Percentiles rank a stretch among this genome's conserved stretches.
Evolutionary conservation across 345 rosid species (phyloP).

Genomic region (Hibiscus tridactylites): DNA sequence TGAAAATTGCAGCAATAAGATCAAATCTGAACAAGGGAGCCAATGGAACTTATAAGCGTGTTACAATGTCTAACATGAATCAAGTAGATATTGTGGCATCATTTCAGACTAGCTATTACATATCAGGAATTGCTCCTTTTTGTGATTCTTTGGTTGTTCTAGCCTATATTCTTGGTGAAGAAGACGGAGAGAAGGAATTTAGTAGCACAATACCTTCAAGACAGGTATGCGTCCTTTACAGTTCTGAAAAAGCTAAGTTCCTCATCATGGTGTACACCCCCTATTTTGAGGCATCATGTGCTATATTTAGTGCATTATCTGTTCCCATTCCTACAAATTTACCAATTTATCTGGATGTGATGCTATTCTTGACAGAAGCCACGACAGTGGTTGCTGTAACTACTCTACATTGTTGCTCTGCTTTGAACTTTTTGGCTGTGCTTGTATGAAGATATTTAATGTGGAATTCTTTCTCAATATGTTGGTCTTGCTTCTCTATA

Average conservation of each 20-base stretch:
- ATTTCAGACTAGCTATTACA: constrained; percentile 92
- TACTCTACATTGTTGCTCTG: not conserved
- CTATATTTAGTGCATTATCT: not conserved
- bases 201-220: constrained; percentile 59
- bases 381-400: not conserved
- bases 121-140: constrained; percentile 99
- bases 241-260: not conserved
- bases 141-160: constrained; percentile 96
- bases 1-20: constrained; percentile 87
- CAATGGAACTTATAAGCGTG: constrained; percentile 57
- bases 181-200: constrained; percentile 70
- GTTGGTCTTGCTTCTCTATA: not conserved
- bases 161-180: constrained; percentile 73
- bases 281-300: not conserved
- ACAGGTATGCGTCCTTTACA: constrained; percentile 48
- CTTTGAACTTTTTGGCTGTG: not conserved
- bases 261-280: not conserved
- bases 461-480: not conserved
- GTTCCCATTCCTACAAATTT: not conserved
- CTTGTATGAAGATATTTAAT: not conserved
- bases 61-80: constrained; percentile 51
- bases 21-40: constrained; percentile 45
- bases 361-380: not conserved
- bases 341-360: not conserved
- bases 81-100: constrained; percentile 96